Conservation (phyloP, 2,329 filamentous ascomycete genomes). For the Simplicillium aogashimaense region DNA sequence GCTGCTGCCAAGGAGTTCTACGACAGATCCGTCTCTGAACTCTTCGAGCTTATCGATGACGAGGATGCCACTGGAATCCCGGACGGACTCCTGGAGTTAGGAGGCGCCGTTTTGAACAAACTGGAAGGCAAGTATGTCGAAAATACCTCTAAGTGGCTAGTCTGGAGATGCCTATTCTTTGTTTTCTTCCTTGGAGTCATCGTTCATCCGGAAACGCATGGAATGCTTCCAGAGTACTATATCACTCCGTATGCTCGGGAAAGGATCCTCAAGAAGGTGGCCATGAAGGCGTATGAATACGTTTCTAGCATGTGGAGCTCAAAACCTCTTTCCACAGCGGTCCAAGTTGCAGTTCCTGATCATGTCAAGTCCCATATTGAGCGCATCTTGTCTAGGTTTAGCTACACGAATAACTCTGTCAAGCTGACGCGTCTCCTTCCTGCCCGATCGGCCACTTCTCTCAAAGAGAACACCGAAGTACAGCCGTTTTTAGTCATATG, state of each 20-base stretch:
- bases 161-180: conserved; percentile 88
- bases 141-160: conserved; percentile 70
- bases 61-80: conserved; percentile 79
- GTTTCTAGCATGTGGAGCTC: conserved; percentile 70
- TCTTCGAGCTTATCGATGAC: conserved; percentile 83
- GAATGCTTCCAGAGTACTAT: conserved; percentile 79
- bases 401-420: conserved; percentile 37
- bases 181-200: conserved; percentile 76
- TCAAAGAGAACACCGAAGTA: conserved; percentile 67
- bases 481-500: conserved; percentile 74
- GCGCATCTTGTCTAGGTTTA: conserved; percentile 58
- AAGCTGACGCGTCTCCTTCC: conserved; percentile 52
- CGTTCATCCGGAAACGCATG: conserved; percentile 75
- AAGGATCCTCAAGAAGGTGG: conserved; percentile 70
- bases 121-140: conserved; percentile 63
- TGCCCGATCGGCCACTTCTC: conserved; percentile 60
- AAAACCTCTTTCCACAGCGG: conserved; percentile 46
- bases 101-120: conserved; percentile 72
- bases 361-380: conserved; percentile 61
- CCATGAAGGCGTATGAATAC: conserved; percentile 67
- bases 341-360: conserved; percentile 38
- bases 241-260: conserved; percentile 86
- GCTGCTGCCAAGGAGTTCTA: conserved; percentile 84
- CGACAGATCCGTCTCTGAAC: conserved; percentile 63
- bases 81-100: conserved; percentile 72